A percentile compares a stretch with the other conserved stretches of the same genome.
Evolutionary conservation across 1,284 basidiomycete species (phyloP).

Genomic region (Meripilus lineatus): DNA sequence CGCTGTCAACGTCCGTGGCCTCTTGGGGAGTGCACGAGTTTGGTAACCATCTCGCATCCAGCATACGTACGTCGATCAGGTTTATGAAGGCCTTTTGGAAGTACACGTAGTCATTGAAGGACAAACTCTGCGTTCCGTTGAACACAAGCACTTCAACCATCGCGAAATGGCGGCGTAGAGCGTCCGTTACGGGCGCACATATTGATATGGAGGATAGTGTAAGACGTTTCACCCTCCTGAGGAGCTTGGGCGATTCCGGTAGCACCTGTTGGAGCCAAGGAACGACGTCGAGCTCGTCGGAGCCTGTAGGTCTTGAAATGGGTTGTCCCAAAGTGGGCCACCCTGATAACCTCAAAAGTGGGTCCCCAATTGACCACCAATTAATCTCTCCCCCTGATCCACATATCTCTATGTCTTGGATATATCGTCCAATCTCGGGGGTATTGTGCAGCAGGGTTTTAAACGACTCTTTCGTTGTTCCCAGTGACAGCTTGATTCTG

Average conservation of each 20-base stretch:
- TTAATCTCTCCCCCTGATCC: conserved; percentile 11
- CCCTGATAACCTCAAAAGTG: conserved; percentile 5
- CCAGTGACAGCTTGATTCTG: conserved; percentile 12
- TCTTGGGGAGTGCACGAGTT: neutral
- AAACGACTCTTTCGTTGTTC: conserved; percentile 13
- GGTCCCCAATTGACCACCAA: conserved; percentile 10
- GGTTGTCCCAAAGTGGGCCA: conserved; percentile 19
- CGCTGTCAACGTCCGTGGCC: neutral
- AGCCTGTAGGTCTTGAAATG: neutral
- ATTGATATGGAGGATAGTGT: conserved; percentile 11
- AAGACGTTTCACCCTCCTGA: conserved; percentile 11
- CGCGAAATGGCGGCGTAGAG: conserved; percentile 11
- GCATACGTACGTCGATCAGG: conserved; percentile 10
- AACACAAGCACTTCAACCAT: conserved; percentile 12
- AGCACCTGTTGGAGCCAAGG: conserved; percentile 13
- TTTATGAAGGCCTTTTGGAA: conserved; percentile 14
- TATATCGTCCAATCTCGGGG: conserved; percentile 12
- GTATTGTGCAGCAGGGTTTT: conserved; percentile 10
- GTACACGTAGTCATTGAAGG: conserved; percentile 16
- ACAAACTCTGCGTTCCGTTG: conserved; percentile 18
- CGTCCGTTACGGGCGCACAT: conserved; percentile 4
- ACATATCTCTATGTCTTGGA: conserved; percentile 18
- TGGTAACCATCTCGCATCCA: conserved; percentile 15
- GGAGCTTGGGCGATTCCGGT: conserved; percentile 5
- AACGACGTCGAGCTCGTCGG: conserved; percentile 5